Evolutionary conservation across 495 filamentous ascomycete genomes (phyloP).

Genomic region (Podospora sp.): DNA sequence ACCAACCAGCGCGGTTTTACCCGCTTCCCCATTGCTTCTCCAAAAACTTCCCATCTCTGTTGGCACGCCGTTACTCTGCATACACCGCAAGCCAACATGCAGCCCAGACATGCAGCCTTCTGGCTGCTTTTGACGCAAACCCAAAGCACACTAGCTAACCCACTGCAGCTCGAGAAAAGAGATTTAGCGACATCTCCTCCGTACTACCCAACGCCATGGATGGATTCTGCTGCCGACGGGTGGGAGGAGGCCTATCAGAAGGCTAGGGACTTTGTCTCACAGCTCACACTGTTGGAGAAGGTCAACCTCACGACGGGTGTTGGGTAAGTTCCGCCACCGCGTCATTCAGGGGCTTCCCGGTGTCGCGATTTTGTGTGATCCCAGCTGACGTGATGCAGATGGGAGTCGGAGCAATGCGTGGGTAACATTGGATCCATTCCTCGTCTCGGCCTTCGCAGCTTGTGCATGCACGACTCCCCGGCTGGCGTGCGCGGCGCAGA

Average conservation of each 20-base stretch:
- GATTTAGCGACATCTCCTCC: constrained; percentile 51
- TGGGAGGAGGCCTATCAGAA: constrained; percentile 80
- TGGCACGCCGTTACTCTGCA: constrained; percentile 14
- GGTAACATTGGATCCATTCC: constrained; percentile 72
- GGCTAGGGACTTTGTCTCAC: constrained; percentile 76
- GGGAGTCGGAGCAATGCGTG: constrained; percentile 77
- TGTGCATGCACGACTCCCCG: constrained; percentile 91
- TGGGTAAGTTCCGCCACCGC: constrained; percentile 65
- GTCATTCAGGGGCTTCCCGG: too few species aligned
- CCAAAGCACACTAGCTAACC: constrained; percentile 29
- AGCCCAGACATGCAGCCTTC: constrained; percentile 23
- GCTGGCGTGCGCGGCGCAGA: constrained; percentile 79
- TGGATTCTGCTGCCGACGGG: constrained; percentile 64
- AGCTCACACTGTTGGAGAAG: constrained; percentile 86
- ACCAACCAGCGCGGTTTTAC: constrained; percentile 9
- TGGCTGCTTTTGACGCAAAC: constrained; percentile 23
- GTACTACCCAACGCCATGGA: constrained; percentile 85
- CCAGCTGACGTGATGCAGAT: constrained; percentile 54
- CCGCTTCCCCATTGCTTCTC: constrained; percentile 14
- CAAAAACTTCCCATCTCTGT: constrained; percentile 7
- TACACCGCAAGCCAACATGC: constrained; percentile 28
- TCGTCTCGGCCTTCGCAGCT: constrained; percentile 74
- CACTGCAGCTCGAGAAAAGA: constrained; percentile 31
- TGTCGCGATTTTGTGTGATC: too few species aligned
- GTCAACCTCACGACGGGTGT: constrained; percentile 89